Conservation (phyloP, 768 basidiomycete genomes). For the Tricholomella constricta region DNA sequence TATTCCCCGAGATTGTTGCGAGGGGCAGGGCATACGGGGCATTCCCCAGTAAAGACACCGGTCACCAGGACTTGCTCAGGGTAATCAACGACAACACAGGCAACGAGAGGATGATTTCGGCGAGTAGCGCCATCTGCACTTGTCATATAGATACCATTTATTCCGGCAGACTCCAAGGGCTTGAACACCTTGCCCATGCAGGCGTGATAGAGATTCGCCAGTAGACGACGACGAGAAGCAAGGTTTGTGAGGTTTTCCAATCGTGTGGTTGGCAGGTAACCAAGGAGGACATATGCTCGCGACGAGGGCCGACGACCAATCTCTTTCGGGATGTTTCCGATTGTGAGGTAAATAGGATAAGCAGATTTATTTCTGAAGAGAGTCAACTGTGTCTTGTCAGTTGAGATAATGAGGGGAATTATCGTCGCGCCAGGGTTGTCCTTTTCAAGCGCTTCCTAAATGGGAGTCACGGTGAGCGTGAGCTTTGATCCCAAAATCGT, state of each 20-base stretch:
- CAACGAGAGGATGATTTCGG: constrained; percentile 34
- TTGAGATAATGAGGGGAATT: constrained; percentile 44
- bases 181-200: constrained; percentile 30
- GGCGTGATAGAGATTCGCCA: constrained; percentile 35
- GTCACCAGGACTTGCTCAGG: constrained; percentile 46
- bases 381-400: constrained; percentile 49
- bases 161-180: constrained; percentile 28
- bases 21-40: constrained; percentile 17
- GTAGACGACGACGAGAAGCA: constrained; percentile 20
- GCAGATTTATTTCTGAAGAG: constrained; percentile 41
- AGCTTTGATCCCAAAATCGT: neutral
- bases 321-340: constrained; percentile 46
- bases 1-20: constrained; percentile 19
- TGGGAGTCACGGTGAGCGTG: neutral
- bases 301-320: constrained; percentile 36
- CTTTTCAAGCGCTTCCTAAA: neutral
- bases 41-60: constrained; percentile 18
- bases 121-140: constrained; percentile 36
- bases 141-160: constrained; percentile 21
- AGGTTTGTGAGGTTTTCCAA: constrained; percentile 26
- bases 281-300: constrained; percentile 21
- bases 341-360: constrained; percentile 50
- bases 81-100: constrained; percentile 40
- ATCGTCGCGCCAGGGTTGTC: constrained; percentile 31
- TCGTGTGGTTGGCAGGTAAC: neutral